A percentile compares a stretch with the other conserved stretches of the same genome.
phyloP scores from a whole-genome alignment of 768 basidiomycete species.

The Russula sp. region DNA sequence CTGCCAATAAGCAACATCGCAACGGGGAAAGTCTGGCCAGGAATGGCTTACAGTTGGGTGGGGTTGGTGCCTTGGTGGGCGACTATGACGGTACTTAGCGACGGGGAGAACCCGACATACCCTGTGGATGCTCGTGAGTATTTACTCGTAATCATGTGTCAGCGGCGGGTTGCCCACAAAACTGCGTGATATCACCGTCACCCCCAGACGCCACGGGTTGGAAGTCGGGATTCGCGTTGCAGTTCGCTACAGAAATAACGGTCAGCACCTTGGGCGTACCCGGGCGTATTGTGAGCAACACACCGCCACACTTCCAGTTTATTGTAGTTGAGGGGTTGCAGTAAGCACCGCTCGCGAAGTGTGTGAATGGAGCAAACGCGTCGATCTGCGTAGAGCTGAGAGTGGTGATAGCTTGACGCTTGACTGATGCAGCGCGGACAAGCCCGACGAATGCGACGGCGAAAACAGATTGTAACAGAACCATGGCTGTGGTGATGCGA shows the following conservation, averaged over 20 bases:
- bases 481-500: neutral
- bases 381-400: neutral
- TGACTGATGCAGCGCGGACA: neutral
- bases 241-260: constrained; percentile 33
- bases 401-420: neutral
- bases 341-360: neutral
- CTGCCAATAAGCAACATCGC: neutral
- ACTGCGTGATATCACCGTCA: constrained; percentile 39
- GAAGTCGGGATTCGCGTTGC: constrained; percentile 44
- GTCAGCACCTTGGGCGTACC: neutral
- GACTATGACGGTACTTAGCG: constrained; percentile 32
- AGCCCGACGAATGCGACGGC: neutral
- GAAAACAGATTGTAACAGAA: neutral
- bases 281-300: neutral
- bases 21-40: neutral
- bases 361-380: neutral
- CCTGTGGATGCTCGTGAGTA: constrained; percentile 30
- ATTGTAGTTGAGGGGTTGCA: neutral
- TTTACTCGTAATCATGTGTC: neutral
- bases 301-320: neutral
- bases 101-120: constrained; percentile 48
- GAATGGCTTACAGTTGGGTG: constrained; percentile 27
- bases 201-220: constrained; percentile 45
- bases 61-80: constrained; percentile 37
- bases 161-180: constrained; percentile 31